Evolutionary conservation across 768 basidiomycete genomes (phyloP).

Genomic region (Phlebiopsis gigantea): DNA sequence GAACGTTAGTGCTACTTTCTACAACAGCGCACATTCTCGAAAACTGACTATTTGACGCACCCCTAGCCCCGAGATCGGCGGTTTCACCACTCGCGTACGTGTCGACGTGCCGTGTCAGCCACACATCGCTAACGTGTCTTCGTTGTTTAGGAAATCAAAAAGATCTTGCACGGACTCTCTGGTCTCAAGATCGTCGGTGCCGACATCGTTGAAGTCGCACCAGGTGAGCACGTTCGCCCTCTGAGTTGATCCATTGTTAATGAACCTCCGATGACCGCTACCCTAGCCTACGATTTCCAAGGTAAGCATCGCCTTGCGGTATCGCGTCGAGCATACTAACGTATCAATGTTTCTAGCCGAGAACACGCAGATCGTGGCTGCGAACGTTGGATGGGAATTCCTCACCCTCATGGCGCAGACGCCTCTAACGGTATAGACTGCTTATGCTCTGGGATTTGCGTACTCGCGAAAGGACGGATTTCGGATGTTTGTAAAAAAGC

Average conservation of each 20-base stretch:
- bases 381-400: constrained; percentile 29
- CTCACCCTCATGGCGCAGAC: constrained; percentile 29
- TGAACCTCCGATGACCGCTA: too few species aligned
- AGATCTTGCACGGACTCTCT: constrained; percentile 29
- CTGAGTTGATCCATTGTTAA: too few species aligned
- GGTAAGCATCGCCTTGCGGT: constrained; percentile 14
- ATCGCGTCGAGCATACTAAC: not conserved
- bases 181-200: constrained; percentile 34
- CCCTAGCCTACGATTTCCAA: constrained; percentile 24
- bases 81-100: constrained; percentile 26
- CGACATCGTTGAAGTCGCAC: constrained; percentile 28
- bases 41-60: not conserved
- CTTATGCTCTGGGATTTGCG: too few species aligned
- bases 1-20: constrained; percentile 18
- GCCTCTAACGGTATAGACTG: too few species aligned
- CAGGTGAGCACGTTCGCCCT: too few species aligned
- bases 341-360: constrained; percentile 20
- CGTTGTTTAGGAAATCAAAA: constrained; percentile 27
- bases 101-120: not conserved
- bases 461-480: too few species aligned
- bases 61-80: constrained; percentile 28
- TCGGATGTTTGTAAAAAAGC: too few species aligned
- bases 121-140: not conserved
- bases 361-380: constrained; percentile 28
- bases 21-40: too few species aligned